Conservation (phyloP, 1,284 basidiomycete genomes). For the Cutaneotrichosporon mucoides region DNA sequence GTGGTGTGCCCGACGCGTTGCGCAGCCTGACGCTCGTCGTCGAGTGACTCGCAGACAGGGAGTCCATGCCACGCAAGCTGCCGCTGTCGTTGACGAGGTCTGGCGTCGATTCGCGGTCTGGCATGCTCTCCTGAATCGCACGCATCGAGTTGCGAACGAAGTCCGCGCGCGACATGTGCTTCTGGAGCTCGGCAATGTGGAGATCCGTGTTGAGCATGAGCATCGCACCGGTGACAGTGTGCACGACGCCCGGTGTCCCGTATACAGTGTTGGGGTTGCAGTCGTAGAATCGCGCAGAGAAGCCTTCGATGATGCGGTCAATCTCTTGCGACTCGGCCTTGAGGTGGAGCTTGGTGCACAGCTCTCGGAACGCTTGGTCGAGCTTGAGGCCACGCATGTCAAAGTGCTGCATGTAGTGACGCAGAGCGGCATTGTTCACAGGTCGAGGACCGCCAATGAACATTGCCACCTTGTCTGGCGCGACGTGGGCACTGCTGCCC, state of each 20-base stretch:
- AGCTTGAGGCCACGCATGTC: conserved; percentile 78
- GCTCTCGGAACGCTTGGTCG: conserved; percentile 80
- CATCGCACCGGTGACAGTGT: conserved; percentile 87
- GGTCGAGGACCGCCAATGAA: conserved; percentile 82
- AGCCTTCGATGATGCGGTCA: conserved; percentile 89
- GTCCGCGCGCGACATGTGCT: conserved; percentile 87
- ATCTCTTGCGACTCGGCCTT: conserved; percentile 98
- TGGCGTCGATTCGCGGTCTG: conserved; percentile 54
- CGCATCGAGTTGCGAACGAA: conserved; percentile 89
- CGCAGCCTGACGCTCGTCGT: conserved; percentile 21
- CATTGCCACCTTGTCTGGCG: conserved; percentile 88
- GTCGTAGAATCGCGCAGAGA: conserved; percentile 82
- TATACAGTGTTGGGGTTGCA: conserved; percentile 78
- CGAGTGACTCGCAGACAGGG: conserved; percentile 21
- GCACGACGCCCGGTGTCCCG: conserved; percentile 84
- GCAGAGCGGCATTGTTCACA: conserved; percentile 70
- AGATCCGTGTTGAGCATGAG: conserved; percentile 94
- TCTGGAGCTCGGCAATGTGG: conserved; percentile 84
- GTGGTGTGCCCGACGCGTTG: conserved; percentile 15
- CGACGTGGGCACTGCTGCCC: conserved; percentile 79
- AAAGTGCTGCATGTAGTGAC: conserved; percentile 80
- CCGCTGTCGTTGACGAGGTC: conserved; percentile 67
- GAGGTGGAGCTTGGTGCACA: conserved; percentile 87
- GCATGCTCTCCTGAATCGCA: conserved; percentile 59
- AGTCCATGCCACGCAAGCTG: conserved; percentile 41